These are phyloP conservation scores for Cladosporium sp. DNA, from an alignment of 2,329 filamentous ascomycete species.

Conservation along the genomic window DNA sequence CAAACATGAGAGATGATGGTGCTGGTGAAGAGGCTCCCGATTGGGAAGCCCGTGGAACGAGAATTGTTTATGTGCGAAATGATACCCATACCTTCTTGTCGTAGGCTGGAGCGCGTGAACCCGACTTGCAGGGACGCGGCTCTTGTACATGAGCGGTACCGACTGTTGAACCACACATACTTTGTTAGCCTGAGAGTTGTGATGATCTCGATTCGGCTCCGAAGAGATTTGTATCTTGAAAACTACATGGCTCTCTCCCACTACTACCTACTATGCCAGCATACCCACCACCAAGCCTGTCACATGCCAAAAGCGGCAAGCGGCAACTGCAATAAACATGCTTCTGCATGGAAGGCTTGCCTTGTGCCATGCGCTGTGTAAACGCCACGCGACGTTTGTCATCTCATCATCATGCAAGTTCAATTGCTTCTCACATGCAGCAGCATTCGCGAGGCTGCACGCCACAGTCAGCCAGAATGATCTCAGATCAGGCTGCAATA, in stretches of 20 bases:
- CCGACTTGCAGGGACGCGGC: background rate
- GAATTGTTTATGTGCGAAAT: background rate
- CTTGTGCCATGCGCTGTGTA: background rate
- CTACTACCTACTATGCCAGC: background rate
- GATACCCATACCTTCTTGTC: background rate
- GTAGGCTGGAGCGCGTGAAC: background rate
- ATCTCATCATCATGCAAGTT: background rate
- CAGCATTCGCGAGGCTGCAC: no score
- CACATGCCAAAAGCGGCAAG: slow-evolving; percentile 2
- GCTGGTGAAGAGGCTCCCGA: background rate
- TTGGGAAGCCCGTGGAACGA: background rate
- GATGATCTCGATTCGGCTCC: background rate
- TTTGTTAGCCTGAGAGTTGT: background rate
- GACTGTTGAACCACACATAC: background rate
- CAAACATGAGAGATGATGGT: background rate
- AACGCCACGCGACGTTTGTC: background rate
- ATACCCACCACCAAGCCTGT: background rate
- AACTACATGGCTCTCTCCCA: background rate
- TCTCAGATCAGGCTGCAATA: background rate
- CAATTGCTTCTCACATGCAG: no score
- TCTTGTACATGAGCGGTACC: background rate
- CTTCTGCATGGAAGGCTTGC: background rate
- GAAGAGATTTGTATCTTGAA: background rate
- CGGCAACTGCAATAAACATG: background rate
- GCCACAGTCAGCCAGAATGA: background rate